Evolutionary conservation across 257 asterid genomes (phyloP).

Genomic region (Nicotiana knightiana): DNA sequence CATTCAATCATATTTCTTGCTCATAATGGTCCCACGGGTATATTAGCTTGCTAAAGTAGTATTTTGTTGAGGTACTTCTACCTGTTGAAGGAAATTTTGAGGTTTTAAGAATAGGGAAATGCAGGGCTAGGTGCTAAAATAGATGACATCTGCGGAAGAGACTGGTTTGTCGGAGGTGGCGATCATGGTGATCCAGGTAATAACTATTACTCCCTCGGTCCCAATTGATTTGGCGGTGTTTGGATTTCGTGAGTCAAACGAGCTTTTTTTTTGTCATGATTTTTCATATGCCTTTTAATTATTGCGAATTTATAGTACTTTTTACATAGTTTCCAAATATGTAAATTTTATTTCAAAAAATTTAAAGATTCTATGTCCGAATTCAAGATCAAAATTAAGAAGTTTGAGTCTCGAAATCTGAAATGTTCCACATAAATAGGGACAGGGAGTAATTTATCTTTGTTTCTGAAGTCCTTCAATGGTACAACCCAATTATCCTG

Average conservation of each 20-base stretch:
- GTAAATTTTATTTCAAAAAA: too few relatives aligned
- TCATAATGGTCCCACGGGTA: conserved; percentile 94
- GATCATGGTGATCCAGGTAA: conserved; percentile 97
- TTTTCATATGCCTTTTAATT: too few relatives aligned
- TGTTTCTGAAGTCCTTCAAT: neutral
- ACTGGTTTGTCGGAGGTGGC: conserved; percentile 71
- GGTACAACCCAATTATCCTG: neutral
- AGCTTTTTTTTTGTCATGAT: too few relatives aligned
- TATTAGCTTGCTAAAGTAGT: conserved; percentile 9
- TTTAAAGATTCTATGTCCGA: too few relatives aligned
- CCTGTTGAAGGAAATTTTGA: conserved; percentile 2
- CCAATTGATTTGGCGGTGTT: too few relatives aligned
- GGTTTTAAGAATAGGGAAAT: conserved; percentile 8
- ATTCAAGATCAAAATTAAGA: too few relatives aligned
- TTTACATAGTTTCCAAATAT: too few relatives aligned
- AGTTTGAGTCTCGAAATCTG: too few relatives aligned
- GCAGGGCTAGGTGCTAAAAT: conserved; percentile 69
- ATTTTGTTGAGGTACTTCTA: neutral
- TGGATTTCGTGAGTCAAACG: too few relatives aligned
- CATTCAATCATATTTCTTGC: conserved; percentile 81
- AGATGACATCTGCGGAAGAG: conserved; percentile 86
- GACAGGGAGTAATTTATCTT: neutral
- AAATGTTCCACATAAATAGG: too few relatives aligned
- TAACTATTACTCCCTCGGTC: neutral
- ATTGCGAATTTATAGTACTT: too few relatives aligned